Evolutionary conservation across 2,329 filamentous ascomycete genomes (phyloP), one percentile per base, ranked within the genome.

Genomic region (Cercospora canescens): DNA sequence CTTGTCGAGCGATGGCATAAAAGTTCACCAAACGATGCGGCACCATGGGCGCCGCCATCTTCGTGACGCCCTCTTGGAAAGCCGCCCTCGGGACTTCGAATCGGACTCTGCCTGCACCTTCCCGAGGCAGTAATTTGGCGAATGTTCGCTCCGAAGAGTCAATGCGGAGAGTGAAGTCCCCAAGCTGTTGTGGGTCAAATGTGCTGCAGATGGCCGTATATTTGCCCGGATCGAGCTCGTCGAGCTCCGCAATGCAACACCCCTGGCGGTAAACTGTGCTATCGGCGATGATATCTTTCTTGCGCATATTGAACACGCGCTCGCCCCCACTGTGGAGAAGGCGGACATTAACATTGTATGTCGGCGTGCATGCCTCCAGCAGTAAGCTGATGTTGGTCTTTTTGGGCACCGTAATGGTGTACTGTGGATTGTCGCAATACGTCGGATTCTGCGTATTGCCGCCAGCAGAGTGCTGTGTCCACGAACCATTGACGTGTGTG

Each of bases 161-260:
- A n/a, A 97, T 84, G 64, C 88, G 87, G 8, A 99, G 83, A 0
- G 85, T 87, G 74, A 96, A 98, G 57, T 85, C 84, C 3, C 91
- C 91, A 1, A 87, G 82, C 74, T 96, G 92, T 8, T 90, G 90
- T 0, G 90, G 85, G 69, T 96, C 93, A 76, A 96, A 98, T 0
- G 94, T 96, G 2, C 93, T 97, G 76, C 91, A 94, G 6, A 97
- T 90, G 63, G 97, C 85, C 0, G 92, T 97, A 78, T 98, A 99
- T 0, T 84, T 84, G 0, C 94, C 94, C 0, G 87, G 81, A 41
- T 89, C 87, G 18, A 97, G 80, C 21, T 81, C 74, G 73, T 77
- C 71, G 6, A 86, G 80, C 68, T 91, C 87, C 2, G 90, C 89
- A 34, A 93, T 82, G 4, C 91, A 91, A 75, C 91, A 92, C 30